Percentiles rank a stretch among this genome's conserved stretches.
Conservation (phyloP, 768 basidiomycete genomes). For the Lactifluus subvellereus region DNA sequence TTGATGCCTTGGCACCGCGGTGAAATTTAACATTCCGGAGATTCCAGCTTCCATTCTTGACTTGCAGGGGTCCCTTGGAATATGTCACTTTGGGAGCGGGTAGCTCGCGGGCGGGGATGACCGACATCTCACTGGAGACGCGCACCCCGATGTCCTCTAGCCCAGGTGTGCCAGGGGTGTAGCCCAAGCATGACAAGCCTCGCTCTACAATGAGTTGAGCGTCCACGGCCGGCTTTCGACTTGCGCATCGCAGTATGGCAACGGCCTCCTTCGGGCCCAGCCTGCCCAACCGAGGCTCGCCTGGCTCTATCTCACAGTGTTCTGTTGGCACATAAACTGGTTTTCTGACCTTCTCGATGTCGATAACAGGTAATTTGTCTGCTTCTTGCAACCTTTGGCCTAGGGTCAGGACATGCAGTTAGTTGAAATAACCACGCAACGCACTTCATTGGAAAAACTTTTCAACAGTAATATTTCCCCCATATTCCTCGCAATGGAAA, state of each 20-base stretch:
- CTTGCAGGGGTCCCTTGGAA: slow-evolving; percentile 35
- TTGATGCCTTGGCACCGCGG: slow-evolving; percentile 41
- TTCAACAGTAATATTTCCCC: slow-evolving; percentile 52
- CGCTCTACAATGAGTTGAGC: slow-evolving; percentile 50
- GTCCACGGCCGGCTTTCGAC: slow-evolving; percentile 55
- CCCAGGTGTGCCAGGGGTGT: slow-evolving; percentile 34
- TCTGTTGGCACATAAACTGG: slow-evolving; percentile 57
- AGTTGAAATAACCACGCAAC: slow-evolving; percentile 25
- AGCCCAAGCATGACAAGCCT: slow-evolving; percentile 54
- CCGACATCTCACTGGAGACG: slow-evolving; percentile 49
- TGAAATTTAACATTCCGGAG: slow-evolving; percentile 67
- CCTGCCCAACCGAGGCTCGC: slow-evolving; percentile 54
- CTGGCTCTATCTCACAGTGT: slow-evolving; percentile 56
- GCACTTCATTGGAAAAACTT: slow-evolving; percentile 58
- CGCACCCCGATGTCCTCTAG: slow-evolving; percentile 51
- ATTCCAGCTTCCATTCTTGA: slow-evolving; percentile 47
- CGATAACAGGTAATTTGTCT: slow-evolving; percentile 35
- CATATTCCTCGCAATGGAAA: slow-evolving; percentile 57
- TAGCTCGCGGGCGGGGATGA: too few relatives aligned
- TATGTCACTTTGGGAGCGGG: slow-evolving; percentile 49
- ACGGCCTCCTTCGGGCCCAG: slow-evolving; percentile 56
- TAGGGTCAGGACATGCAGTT: neutral
- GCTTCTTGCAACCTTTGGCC: slow-evolving; percentile 40
- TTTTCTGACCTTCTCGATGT: slow-evolving; percentile 30
- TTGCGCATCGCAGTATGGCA: slow-evolving; percentile 63